Base-by-base conservation (phyloP, 1,284 basidiomycete species). In the Puccinia triticina region DNA sequence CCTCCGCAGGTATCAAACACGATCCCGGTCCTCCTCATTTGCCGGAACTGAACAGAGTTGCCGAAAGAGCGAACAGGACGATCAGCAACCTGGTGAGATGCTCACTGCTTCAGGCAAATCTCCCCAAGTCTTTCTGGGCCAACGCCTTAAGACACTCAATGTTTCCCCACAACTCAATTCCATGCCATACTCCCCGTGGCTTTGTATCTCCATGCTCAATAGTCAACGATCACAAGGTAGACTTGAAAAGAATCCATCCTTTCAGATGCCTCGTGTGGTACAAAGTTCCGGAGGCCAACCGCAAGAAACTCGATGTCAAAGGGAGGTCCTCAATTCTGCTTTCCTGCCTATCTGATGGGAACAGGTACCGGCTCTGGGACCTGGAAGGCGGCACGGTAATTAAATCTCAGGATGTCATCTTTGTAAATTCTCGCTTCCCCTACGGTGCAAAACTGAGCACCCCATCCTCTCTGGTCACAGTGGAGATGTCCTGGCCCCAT, bases 131-230 rank as follows among this genome's bases (percentile, higher is more conserved):
- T n/a, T n/a, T n/a, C n/a, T n/a, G n/a, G n/a, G n/a, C n/a, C n/a
- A n/a, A n/a, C n/a, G n/a, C n/a, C n/a, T n/a, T n/a, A n/a, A n/a
- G n/a, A n/a, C n/a, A n/a, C n/a, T n/a, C n/a, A n/a, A n/a, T n/a
- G n/a, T n/a, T n/a, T n/a, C 18, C 66, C 18, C 18, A 14, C 32
- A 69, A 69, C 29, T 69, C 66, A 4, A 40, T 37, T 32, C 66
- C 66, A n/a, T 69, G 66, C 66, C 3, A 69, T 43, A 69, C 66
- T 40, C 66, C 66, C 23, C 16, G 12, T 16, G 66, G 66, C 4
- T 69, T 69, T 21, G 4, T 5, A 4, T 69, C 66, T 8, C 26
- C 32, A 64, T 8, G 21, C 21, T 18, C n/a, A 7, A 34, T 64
- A 7, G 7, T 29, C 5, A 18, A 18, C 26, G 12, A 18, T 10